Evolutionary conservation across 2,329 filamentous ascomycete species (phyloP), one percentile per base, ranked within the genome.

Genomic region (Ophiocordyceps camponoti-leonardi): DNA sequence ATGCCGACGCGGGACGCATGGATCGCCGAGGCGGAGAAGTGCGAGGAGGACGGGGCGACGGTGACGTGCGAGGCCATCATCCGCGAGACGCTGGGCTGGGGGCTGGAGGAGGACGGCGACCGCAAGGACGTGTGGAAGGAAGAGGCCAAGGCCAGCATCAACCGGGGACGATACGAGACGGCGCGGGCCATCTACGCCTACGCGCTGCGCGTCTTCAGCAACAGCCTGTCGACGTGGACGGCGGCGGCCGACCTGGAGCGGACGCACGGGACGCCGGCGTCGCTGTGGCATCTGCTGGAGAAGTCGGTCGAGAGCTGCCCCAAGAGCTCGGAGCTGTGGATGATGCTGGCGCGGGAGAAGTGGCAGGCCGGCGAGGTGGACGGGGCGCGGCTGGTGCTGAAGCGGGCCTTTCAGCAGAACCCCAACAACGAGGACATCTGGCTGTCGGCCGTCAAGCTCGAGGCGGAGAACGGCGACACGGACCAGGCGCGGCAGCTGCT

Each of bases 1-100:
- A 98, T 98, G 93, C 77, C 92, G 37, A 94, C 94, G 63, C 81
- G 93, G 39, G 92, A 98, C 60, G 88, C 95, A 53, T 98, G 92
- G 92, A 93, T 98, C 45, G 73, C 77, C 6, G 87, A 96, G 61
- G 93, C 92, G 0, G 92, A 98, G 61, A 84, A 84, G 51, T 96
- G 90, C 58, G 92, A 98, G 62, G 82, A 86, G 47, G 92, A 96
- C 60, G 88, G 86, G 7, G 87, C 88, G 16, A 70, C 84, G 12
- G 68, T 88, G 40, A 96, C 92, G 1, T 94, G 88, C 57, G 81
- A 81, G 50, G 82, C 85, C 43, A 96, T 98, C 52, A 82, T 98
- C 52, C 79, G 83, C 42, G 87, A 95, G 58, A 98, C 92, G 0
- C 74, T 98, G 1, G 90, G 88, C 16, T 98, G 86, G 80, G 79